Conservation (phyloP, 306 rosid genomes). For the Hippophae tibetana region DNA sequence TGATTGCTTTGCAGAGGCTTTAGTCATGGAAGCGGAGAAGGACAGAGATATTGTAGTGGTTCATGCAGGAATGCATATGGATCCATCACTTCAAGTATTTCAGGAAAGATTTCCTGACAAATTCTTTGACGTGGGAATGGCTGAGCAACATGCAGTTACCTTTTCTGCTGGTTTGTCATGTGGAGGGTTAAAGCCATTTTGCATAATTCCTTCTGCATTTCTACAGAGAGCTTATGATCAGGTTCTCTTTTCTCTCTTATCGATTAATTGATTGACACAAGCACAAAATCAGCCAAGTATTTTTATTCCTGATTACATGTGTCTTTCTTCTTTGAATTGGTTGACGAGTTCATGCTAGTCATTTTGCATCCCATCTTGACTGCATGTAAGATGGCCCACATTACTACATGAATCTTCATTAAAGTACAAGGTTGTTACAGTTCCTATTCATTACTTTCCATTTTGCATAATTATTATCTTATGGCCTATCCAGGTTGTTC, state of each 20-base stretch:
- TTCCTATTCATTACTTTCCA: too few species aligned
- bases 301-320: too few species aligned
- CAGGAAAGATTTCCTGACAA: conserved; percentile 64
- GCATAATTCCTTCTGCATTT: conserved; percentile 77
- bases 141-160: conserved; percentile 96
- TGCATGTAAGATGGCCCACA: too few species aligned
- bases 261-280: not conserved
- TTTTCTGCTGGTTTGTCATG: conserved; percentile 89
- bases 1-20: conserved; percentile 75
- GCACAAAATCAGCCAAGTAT: too few species aligned
- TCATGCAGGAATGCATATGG: conserved; percentile 75
- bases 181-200: conserved; percentile 93
- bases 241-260: conserved; percentile 27
- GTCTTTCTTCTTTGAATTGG: too few species aligned
- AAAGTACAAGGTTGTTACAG: too few species aligned
- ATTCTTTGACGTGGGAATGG: conserved; percentile 82
- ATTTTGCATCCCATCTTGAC: too few species aligned
- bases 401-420: too few species aligned
- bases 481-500: conserved; percentile 49
- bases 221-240: conserved; percentile 91
- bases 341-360: too few species aligned
- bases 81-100: conserved; percentile 56
- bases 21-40: conserved; percentile 62
- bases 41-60: conserved; percentile 77
- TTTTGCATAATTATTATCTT: not conserved